Percentiles rank a stretch among this genome's conserved stretches.
Evolutionary conservation across 257 asterid genomes (phyloP).

Genomic region (Asclepias syriaca): DNA sequence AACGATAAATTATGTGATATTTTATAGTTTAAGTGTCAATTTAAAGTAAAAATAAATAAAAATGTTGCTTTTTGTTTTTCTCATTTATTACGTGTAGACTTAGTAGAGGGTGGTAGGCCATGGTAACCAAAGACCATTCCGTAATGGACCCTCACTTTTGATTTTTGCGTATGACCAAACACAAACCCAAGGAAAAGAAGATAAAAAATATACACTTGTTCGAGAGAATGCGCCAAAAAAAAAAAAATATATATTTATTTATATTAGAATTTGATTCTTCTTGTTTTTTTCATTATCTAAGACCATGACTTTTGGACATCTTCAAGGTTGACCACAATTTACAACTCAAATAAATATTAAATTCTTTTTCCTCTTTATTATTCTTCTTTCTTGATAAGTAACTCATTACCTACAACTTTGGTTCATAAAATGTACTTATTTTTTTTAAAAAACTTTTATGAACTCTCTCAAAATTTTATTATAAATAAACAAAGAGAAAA

Average conservation of each 20-base stretch:
- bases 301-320: conserved; percentile 19
- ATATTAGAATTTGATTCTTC: conserved; percentile 6
- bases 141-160: not conserved
- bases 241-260: too few relatives aligned
- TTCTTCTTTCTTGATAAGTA: not conserved
- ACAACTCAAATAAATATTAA: not conserved
- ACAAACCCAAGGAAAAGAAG: not conserved
- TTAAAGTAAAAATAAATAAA: too few relatives aligned
- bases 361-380: not conserved
- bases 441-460: too few relatives aligned
- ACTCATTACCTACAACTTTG: not conserved
- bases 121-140: not conserved
- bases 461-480: too few relatives aligned
- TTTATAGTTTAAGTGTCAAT: too few relatives aligned
- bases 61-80: too few relatives aligned
- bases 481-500: too few relatives aligned
- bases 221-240: not conserved
- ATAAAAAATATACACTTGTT: not conserved
- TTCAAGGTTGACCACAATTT: not conserved
- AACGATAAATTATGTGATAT: too few relatives aligned
- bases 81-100: too few relatives aligned
- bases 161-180: not conserved
- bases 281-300: conserved; percentile 1
- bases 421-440: not conserved
- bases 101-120: not conserved